phyloP scores from a whole-genome alignment of 805 yeast genomes.

The Wickerhamiella occidentalis region DNA sequence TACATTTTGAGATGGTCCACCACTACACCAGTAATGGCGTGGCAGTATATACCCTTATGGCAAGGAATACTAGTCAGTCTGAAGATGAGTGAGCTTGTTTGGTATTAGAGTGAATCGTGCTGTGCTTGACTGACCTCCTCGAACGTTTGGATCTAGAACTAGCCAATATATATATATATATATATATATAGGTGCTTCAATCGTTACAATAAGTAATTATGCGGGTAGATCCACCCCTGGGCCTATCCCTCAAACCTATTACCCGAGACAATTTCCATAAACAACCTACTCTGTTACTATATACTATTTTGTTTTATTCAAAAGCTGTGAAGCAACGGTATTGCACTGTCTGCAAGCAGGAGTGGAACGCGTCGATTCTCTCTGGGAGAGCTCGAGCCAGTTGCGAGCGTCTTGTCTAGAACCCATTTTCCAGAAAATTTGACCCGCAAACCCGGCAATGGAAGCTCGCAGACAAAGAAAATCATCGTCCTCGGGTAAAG shows the following conservation, averaged over 20 bases:
- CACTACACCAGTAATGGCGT: conserved; percentile 10
- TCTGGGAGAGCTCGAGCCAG: conserved; percentile 17
- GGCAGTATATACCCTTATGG: conserved; percentile 8
- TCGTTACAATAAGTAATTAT: too few species aligned
- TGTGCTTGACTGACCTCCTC: too few species aligned
- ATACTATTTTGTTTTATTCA: conserved; percentile 5
- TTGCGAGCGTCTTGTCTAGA: conserved; percentile 14
- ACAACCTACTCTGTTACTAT: background rate
- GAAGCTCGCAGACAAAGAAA: conserved; percentile 17
- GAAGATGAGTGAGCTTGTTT: too few species aligned
- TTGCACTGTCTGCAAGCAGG: conserved; percentile 20
- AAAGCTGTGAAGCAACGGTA: conserved; percentile 13
- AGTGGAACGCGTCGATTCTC: conserved; percentile 16
- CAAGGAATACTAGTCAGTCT: too few species aligned
- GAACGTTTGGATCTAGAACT: too few species aligned
- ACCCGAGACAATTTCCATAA: too few species aligned
- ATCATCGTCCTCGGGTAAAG: conserved; percentile 14
- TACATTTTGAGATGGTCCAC: background rate
- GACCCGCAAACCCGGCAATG: conserved; percentile 21
- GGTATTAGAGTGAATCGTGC: too few species aligned
- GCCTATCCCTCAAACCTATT: too few species aligned
- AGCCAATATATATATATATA: too few species aligned
- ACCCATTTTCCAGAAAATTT: conserved; percentile 22
- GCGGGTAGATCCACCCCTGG: too few species aligned
- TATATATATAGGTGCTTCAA: too few species aligned